Conservation (phyloP, 352 stramenopile genomes). For the Globisporangium paroecandrum region DNA sequence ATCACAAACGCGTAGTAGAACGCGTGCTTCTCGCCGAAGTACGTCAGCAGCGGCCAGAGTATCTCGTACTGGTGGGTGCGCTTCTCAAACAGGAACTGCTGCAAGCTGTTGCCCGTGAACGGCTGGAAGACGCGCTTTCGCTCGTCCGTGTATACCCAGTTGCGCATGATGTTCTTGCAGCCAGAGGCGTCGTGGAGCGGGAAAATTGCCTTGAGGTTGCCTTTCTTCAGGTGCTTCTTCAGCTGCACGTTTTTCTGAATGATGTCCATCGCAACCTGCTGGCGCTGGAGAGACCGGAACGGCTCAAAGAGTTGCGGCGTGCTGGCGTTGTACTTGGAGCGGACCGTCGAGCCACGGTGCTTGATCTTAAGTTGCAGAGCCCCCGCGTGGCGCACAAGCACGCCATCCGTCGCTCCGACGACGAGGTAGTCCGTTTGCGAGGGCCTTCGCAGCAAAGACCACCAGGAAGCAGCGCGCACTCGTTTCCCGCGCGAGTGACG, state of each 20-base stretch:
- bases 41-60: conserved; percentile 74
- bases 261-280: conserved; percentile 73
- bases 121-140: conserved; percentile 47
- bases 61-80: conserved; percentile 73
- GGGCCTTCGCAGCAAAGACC: background rate
- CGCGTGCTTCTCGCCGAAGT: conserved; percentile 80
- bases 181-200: conserved; percentile 60
- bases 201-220: conserved; percentile 62
- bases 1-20: conserved; percentile 77
- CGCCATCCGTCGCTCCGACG: conserved; percentile 48
- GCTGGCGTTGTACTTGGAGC: conserved; percentile 47
- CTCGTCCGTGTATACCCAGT: conserved; percentile 50
- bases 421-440: conserved; percentile 53
- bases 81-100: conserved; percentile 60
- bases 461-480: conserved; percentile 15
- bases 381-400: conserved; percentile 60
- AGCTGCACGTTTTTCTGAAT: conserved; percentile 73
- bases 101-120: conserved; percentile 39
- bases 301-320: conserved; percentile 57
- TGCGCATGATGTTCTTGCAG: conserved; percentile 56
- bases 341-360: conserved; percentile 52
- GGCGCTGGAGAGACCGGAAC: conserved; percentile 67
- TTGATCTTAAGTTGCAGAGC: conserved; percentile 70
- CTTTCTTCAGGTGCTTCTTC: conserved; percentile 46
- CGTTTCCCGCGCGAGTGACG: conserved; percentile 32